These are phyloP conservation scores for Neurospora cerealis DNA, from an alignment of 495 filamentous ascomycete species.

Conservation along the genomic window DNA sequence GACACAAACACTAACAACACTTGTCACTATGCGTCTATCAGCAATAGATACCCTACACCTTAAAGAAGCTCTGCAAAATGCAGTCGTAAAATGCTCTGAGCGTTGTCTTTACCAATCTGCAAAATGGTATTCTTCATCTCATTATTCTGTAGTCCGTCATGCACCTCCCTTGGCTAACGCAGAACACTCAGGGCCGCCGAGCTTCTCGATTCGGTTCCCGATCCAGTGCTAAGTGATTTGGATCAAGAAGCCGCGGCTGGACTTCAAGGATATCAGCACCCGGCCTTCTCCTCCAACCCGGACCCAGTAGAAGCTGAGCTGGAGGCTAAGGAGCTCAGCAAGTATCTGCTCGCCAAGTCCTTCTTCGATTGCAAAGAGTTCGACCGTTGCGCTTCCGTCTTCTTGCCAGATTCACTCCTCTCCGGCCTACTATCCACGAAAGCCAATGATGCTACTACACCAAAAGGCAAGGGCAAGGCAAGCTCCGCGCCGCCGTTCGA, in stretches of 20 bases:
- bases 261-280: slow-evolving; percentile 25
- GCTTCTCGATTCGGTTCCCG: slow-evolving; percentile 71
- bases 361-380: slow-evolving; percentile 95
- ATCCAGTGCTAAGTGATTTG: slow-evolving; percentile 25
- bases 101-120: slow-evolving; percentile 91
- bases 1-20: not conserved
- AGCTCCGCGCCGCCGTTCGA: slow-evolving; percentile 8
- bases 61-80: slow-evolving; percentile 62
- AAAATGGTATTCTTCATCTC: slow-evolving; percentile 63
- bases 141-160: not conserved
- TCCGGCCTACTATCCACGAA: slow-evolving; percentile 45
- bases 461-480: slow-evolving; percentile 42
- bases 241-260: slow-evolving; percentile 27
- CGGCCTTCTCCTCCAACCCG: slow-evolving; percentile 37
- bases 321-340: slow-evolving; percentile 69
- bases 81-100: slow-evolving; percentile 84
- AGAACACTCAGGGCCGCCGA: slow-evolving; percentile 70
- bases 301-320: slow-evolving; percentile 62
- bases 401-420: slow-evolving; percentile 65
- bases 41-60: slow-evolving; percentile 39
- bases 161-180: not conserved
- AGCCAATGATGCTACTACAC: slow-evolving; percentile 39
- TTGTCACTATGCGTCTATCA: slow-evolving; percentile 26
- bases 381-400: slow-evolving; percentile 86
- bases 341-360: slow-evolving; percentile 85